Evolutionary conservation across 371 early-diverging fungal species (phyloP).

Genomic region (Apophysomyces elegans): DNA sequence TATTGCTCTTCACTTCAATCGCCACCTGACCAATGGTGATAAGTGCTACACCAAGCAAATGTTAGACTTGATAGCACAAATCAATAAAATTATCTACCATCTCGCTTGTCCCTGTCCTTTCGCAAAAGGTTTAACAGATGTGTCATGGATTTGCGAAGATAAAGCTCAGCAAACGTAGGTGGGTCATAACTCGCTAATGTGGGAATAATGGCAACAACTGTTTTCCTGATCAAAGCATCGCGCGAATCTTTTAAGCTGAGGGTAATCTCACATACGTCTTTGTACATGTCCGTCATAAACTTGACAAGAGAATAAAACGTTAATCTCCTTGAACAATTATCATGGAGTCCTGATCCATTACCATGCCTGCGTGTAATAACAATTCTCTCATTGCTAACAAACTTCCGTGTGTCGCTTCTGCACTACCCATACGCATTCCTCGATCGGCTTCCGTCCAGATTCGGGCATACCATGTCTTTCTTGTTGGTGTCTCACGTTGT

Average conservation of each 20-base stretch:
- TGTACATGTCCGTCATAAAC: conserved; percentile 87
- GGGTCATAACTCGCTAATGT: conserved; percentile 86
- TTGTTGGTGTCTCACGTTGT: conserved; percentile 75
- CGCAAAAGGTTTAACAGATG: conserved; percentile 78
- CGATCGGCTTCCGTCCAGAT: conserved; percentile 87
- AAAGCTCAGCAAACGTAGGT: conserved; percentile 71
- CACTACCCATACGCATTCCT: conserved; percentile 70
- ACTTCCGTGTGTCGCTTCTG: conserved; percentile 91
- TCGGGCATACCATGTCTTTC: conserved; percentile 76
- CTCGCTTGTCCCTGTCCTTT: conserved; percentile 79
- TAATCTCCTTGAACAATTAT: not conserved
- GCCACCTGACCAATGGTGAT: conserved; percentile 88
- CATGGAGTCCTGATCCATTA: conserved; percentile 25
- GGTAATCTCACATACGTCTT: conserved; percentile 78
- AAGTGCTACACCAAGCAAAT: conserved; percentile 60
- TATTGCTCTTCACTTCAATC: conserved; percentile 79
- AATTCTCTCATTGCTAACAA: conserved; percentile 85
- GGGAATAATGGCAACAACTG: conserved; percentile 87
- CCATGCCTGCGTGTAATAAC: conserved; percentile 83
- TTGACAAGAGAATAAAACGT: conserved; percentile 23
- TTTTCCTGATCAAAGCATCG: conserved; percentile 80
- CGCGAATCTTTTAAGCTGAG: conserved; percentile 81
- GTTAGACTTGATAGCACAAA: not conserved
- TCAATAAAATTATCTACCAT: conserved; percentile 39
- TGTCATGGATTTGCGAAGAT: conserved; percentile 76